Conservation (phyloP, 2,329 filamentous ascomycete species). For the Didymella exigua region DNA sequence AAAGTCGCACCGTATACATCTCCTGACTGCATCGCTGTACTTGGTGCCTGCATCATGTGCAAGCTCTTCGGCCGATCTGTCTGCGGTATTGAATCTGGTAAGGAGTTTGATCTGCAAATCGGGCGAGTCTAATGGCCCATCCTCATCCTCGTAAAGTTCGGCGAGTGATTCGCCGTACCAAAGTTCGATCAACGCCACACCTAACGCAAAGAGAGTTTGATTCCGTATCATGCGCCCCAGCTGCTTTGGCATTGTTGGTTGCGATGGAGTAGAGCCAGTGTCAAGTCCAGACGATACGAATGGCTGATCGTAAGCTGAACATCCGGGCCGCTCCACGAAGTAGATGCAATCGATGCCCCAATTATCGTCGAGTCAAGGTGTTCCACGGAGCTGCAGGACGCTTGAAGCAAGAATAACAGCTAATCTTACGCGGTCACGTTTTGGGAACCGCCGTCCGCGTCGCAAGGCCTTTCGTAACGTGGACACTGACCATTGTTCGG, state of each 20-base stretch:
- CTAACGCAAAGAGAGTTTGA: conserved; percentile 41
- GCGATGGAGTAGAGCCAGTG: background rate
- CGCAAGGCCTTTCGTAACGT: background rate
- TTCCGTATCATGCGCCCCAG: conserved; percentile 38
- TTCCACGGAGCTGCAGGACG: conserved; percentile 33
- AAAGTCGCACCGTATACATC: conserved; percentile 44
- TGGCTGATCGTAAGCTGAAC: conserved; percentile 17
- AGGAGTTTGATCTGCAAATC: background rate
- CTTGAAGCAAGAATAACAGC: conserved; percentile 29
- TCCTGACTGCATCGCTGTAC: conserved; percentile 41
- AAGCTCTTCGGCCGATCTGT: conserved; percentile 33
- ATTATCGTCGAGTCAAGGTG: conserved; percentile 29
- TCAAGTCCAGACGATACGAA: background rate
- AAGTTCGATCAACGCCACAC: conserved; percentile 44
- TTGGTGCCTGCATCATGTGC: conserved; percentile 34
- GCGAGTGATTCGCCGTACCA: conserved; percentile 36
- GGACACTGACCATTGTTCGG: background rate
- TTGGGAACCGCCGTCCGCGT: background rate
- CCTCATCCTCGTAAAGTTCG: conserved; percentile 22
- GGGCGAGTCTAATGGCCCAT: conserved; percentile 3
- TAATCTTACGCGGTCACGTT: conserved; percentile 22
- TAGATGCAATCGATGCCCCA: conserved; percentile 33
- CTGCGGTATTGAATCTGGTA: background rate
- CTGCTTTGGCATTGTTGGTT: conserved; percentile 1
- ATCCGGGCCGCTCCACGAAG: conserved; percentile 24